Evolutionary conservation across 192 early-diverging fungal species (phyloP), one percentile per base, ranked within the genome.

Genomic region (Globomyces pollinis-pini): DNA sequence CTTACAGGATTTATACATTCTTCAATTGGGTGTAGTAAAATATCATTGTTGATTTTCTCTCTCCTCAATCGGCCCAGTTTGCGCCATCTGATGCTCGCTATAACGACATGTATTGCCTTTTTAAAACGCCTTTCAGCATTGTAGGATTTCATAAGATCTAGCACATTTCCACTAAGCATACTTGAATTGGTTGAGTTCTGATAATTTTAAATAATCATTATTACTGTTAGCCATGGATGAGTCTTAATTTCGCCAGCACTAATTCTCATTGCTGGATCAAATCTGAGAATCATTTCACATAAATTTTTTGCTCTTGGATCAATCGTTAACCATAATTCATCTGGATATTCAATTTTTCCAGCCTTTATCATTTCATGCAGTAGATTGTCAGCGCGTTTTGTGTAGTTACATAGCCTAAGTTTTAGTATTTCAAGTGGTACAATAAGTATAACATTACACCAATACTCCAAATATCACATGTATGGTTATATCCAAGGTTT

Each of bases 391-490:
- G 62, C 59, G 6, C 68, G 62, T 41, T 64, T 55, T 18, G 50
- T 52, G 57, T 78, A 79, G 9, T 64, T 67, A 29, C 59, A 68
- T 12, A 79, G 51, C 23, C 74, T 76, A 30, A n/a, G n/a, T n/a
- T n/a, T n/a, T n/a, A n/a, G 15, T 24, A n/a, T 35, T 1, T 16
- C 23, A 26, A 8, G 12, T 52, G 67, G 34, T 58, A 77, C 74
- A 79, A 49, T 26, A 79, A 52, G 35, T 75, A 78, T 20, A 71
- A 59, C 71, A 79, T 75, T 9, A 79, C 67, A 1, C 77, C 77
- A 9, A 79, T 79, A 51, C 77, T 79, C 77, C 77, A 79, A 2
- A 79, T 58, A 61, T 79, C 77, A 57, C 77, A 79, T 43, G 67
- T 65, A 23, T 66, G 66, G 43, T 67, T 77, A 60, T 79, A 79